Evolutionary conservation across 495 filamentous ascomycete genomes (phyloP), one percentile per base, ranked within the genome.

Genomic region (Melanomma pulvis-pyrius): DNA sequence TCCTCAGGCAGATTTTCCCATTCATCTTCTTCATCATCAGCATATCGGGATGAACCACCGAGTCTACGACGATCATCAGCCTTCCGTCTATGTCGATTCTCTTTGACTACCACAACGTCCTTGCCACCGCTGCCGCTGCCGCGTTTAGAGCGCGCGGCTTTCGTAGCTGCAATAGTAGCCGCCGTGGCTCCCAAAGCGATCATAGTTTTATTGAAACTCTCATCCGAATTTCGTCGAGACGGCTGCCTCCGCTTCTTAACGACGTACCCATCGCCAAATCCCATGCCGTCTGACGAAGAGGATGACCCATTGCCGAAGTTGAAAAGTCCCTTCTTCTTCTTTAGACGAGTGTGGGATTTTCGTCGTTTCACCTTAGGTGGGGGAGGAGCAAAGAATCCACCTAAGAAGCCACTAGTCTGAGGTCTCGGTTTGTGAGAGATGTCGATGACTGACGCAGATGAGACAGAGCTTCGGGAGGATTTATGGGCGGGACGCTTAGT

Each of bases 1-100:
- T 80, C 81, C 29, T 82, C 82, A 0, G 84, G 84, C 25, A 83
- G 81, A 71, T 86, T 84, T 52, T 87, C 82, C 87, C 86, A 88
- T n/a, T 77, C 82, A n/a, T 84, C 85, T 19, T 65, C 71, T 4
- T 69, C 61, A 8, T 67, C 77, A 2, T 62, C 47, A 44, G 30
- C 50, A 26, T 32, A 55, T n/a, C 41, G 53, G 8, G 59, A 51
- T 15, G 67, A 62, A 26, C 26, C 50, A 46, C 49, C 41, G 19
- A 46, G 24, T 54, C 49, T 26, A 21, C 39, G 56, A 26, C 50
- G 63, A 39, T 65, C 61, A 29, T 39, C 58, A 56, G 52, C 39
- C 25, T 47, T 57, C 13, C 61, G 47, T 13, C 68, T 48, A 30
- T 69, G 60, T 11, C 55, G 55, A 26, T 72, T 71, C n/a, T 80